Evolutionary conservation across 139 green algal species (phyloP).

Genomic region (Prasinococcaceae sp.): DNA sequence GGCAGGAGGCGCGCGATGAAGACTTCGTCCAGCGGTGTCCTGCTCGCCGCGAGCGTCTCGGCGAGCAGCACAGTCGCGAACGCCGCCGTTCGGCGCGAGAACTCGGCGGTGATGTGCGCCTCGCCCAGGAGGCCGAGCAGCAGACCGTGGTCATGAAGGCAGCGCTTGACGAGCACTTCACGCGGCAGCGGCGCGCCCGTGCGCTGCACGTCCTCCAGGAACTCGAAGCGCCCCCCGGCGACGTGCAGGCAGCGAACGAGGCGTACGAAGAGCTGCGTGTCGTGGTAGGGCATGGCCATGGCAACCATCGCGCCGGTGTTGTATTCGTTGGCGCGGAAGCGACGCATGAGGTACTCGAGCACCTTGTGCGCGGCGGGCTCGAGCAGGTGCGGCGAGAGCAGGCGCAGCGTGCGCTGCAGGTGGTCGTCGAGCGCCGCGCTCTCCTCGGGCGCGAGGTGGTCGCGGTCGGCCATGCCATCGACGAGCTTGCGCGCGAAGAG

Average conservation of each 20-base stretch:
- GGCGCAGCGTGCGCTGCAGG: no score
- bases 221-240: constrained; percentile 34
- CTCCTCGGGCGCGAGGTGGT: no score
- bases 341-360: constrained; percentile 73
- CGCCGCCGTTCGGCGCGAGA: constrained; percentile 10
- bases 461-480: no score
- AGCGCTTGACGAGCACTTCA: constrained; percentile 44
- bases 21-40: constrained; percentile 15
- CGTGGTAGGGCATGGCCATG: constrained; percentile 65
- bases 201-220: constrained; percentile 46
- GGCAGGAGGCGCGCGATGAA: constrained; percentile 41
- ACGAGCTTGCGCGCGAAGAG: constrained; percentile 48
- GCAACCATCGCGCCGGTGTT: constrained; percentile 62
- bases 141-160: constrained; percentile 40
- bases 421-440: no score
- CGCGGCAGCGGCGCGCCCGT: constrained; percentile 46
- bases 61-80: constrained; percentile 57
- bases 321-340: constrained; percentile 58
- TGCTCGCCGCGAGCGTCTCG: constrained; percentile 30
- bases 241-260: constrained; percentile 57
- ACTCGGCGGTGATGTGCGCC: constrained; percentile 2
- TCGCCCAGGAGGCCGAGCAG: constrained; percentile 4
- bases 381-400: constrained; percentile 66
- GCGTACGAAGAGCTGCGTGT: constrained; percentile 75
- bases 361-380: constrained; percentile 44